Evolutionary conservation across 2,329 filamentous ascomycete species (phyloP), one percentile per base, ranked within the genome.

Genomic region (Aspergillus ruber): DNA sequence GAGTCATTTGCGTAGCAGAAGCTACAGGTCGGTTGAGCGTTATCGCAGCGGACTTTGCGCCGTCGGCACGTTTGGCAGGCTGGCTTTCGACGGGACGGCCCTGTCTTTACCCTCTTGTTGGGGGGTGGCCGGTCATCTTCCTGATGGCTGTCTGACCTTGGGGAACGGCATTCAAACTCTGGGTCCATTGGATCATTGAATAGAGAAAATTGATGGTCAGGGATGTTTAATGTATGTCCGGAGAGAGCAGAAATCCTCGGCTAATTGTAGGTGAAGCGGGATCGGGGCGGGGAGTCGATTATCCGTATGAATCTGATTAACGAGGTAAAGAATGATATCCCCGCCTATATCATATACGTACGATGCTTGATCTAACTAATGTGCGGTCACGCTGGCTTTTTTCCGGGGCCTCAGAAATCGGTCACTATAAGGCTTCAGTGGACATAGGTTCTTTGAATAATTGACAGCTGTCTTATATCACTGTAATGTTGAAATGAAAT

Each of bases 41-140:
- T 57, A 46, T 62, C 57, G 50, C 61, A 63, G 36, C 56, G 59
- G 10, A 60, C 52, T 45, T 63, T 63, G 6, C 59, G 50, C 25
- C 53, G 29, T n/a, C 61, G 48, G 46, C 61, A 63, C 7, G 56
- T 35, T 39, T 60, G 54, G 29, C 61, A 63, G 6, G 61, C 61
- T 48, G 50, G 41, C 38, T 55, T 52, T 8, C 52, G 52, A 20
- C 36, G 44, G 38, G 39, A 35, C 4, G 44, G 21, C 6, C 18
- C 18, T 39, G 17, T 45, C 20, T 45, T 45, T 8, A 20, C 17
- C 13, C 21, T 45, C 35, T 36, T 36, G 10, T 40, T 45, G n/a
- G 20, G 6, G 8, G 18, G 44, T 3, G 35, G 44, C 13, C 29
- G 35, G 8, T 45, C 44, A 13, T 40, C 44, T 36, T 36, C 33